These are phyloP conservation scores for Arachis stenosperma DNA, from an alignment of 306 rosid species.

Conservation along the genomic window DNA sequence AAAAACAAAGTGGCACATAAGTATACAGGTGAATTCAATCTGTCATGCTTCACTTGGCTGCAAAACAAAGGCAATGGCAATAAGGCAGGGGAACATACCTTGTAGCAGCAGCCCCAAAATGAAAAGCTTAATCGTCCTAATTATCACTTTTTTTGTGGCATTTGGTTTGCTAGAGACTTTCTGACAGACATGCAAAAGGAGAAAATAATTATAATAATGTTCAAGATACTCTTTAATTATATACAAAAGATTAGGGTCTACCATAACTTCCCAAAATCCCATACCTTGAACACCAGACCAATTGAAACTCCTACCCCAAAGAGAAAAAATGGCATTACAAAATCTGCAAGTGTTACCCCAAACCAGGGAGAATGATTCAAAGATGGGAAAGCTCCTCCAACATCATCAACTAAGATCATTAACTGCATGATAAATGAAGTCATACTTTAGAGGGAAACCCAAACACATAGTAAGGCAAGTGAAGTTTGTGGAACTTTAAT, in stretches of 20 bases:
- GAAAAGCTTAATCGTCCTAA: constrained; percentile 68
- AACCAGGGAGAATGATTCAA: constrained; percentile 87
- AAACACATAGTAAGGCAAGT: too few relatives aligned
- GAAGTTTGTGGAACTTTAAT: background rate
- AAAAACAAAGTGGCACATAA: constrained; percentile 24
- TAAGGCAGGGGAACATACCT: constrained; percentile 48
- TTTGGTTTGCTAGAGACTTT: constrained; percentile 60
- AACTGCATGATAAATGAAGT: constrained; percentile 43
- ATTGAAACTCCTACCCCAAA: constrained; percentile 74
- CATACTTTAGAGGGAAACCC: background rate
- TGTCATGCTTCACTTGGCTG: constrained; percentile 18
- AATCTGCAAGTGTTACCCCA: constrained; percentile 80
- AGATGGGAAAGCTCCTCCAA: constrained; percentile 76
- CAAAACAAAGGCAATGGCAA: constrained; percentile 23
- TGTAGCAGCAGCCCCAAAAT: constrained; percentile 68
- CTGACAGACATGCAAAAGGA: constrained; percentile 48
- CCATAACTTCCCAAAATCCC: background rate
- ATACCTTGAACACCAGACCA: constrained; percentile 74
- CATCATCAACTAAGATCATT: constrained; percentile 80
- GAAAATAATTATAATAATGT: constrained; percentile 27
- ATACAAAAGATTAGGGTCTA: background rate
- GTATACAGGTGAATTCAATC: constrained; percentile 5
- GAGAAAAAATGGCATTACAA: constrained; percentile 82
- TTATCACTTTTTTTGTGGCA: constrained; percentile 61
- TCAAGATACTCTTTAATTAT: constrained; percentile 12